A percentile compares a stretch with the other conserved stretches of the same genome.
Conservation (phyloP, 2,329 filamentous ascomycete species). For the Gnomoniopsis sp. region DNA sequence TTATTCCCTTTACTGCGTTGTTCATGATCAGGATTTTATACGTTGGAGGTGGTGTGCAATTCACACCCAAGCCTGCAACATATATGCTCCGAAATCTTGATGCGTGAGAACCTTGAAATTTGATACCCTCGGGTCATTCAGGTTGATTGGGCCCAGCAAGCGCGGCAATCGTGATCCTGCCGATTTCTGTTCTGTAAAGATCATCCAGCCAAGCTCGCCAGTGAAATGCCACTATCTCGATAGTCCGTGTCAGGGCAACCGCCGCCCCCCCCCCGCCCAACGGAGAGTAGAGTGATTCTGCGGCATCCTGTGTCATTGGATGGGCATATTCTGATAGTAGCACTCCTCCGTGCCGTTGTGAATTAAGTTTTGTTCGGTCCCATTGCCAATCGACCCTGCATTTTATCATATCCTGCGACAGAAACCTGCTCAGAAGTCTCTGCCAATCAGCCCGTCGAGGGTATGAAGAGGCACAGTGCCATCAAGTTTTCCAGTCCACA, state of each 20-base stretch:
- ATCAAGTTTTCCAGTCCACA: background rate
- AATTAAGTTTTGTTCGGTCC: no score
- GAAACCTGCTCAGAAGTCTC: background rate
- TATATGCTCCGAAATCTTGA: background rate
- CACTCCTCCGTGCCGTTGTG: background rate
- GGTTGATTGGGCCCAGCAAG: slow-evolving; percentile 12
- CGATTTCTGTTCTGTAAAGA: background rate
- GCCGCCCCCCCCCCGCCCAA: no score
- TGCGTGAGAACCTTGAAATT: slow-evolving; percentile 5
- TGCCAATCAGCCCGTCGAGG: background rate
- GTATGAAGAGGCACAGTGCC: background rate
- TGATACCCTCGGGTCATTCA: background rate
- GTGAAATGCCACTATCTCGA: slow-evolving; percentile 7
- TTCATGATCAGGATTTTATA: slow-evolving; percentile 6
- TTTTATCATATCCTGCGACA: slow-evolving; percentile 1
- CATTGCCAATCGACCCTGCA: slow-evolving; percentile 1
- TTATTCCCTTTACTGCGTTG: slow-evolving; percentile 9
- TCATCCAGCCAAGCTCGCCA: background rate
- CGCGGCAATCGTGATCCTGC: slow-evolving; percentile 2
- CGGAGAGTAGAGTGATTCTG: background rate
- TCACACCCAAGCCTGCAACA: slow-evolving; percentile 3
- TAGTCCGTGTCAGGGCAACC: background rate
- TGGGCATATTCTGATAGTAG: background rate
- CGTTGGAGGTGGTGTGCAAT: slow-evolving; percentile 3
- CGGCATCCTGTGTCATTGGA: slow-evolving; percentile 7